Conservation (phyloP, 2,329 filamentous ascomycete species). For the Neurospora crassa region DNA sequence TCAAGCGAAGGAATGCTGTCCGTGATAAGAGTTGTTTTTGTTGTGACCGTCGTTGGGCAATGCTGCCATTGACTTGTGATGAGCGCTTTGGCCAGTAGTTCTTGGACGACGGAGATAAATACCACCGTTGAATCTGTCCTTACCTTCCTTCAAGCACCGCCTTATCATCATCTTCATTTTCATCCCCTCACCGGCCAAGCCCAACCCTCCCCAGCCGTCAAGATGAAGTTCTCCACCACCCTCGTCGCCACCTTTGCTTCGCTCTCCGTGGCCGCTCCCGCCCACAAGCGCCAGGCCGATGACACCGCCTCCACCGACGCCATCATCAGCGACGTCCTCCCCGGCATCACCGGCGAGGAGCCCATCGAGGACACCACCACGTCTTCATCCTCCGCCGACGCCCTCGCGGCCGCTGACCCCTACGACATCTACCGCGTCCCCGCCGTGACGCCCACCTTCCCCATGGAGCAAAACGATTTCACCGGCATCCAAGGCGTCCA, state of each 20-base stretch:
- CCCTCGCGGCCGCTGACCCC: background rate
- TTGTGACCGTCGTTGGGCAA: background rate
- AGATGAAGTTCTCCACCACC: background rate
- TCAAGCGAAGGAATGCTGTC: background rate
- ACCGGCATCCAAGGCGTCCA: background rate
- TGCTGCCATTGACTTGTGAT: background rate
- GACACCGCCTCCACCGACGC: background rate
- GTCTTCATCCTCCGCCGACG: background rate
- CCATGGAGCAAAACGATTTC: background rate
- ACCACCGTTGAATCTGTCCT: background rate
- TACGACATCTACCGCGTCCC: background rate
- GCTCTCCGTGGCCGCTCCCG: background rate
- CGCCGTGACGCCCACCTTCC: background rate
- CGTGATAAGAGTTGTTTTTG: background rate
- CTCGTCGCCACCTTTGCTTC: background rate
- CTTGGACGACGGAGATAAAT: background rate
- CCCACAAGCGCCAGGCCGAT: background rate
- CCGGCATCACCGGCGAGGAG: background rate
- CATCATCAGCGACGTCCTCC: background rate
- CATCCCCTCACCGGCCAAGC: background rate
- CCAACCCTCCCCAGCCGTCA: background rate
- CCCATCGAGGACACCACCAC: background rate
- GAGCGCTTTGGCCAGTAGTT: background rate
- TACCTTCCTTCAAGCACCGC: background rate
- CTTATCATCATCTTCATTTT: background rate